These are phyloP conservation scores for Citrullus mucosospermus DNA, from an alignment of 306 rosid species.

Conservation along the genomic window DNA sequence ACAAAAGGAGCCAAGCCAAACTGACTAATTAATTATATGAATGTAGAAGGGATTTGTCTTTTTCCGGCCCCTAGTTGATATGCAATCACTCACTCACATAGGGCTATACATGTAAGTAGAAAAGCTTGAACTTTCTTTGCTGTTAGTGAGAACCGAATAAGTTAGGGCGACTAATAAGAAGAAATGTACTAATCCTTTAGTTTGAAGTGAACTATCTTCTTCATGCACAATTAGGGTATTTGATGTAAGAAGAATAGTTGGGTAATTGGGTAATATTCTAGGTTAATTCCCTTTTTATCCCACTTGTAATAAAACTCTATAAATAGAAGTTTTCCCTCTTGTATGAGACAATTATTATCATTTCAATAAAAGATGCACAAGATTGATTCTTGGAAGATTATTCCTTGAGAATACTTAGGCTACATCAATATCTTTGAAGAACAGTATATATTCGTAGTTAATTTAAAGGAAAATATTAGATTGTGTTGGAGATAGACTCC, in stretches of 20 bases:
- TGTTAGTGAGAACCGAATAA: background rate
- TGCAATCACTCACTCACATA: background rate
- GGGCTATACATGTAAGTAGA: background rate
- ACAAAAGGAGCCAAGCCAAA: background rate
- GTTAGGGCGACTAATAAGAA: background rate
- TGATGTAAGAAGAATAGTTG: too few relatives aligned
- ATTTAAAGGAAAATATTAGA: background rate
- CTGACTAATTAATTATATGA: background rate
- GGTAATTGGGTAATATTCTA: too few relatives aligned
- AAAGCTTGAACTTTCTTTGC: background rate
- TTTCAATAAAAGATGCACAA: too few relatives aligned
- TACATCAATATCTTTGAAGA: background rate
- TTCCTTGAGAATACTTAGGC: too few relatives aligned
- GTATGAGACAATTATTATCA: too few relatives aligned
- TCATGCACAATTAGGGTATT: background rate
- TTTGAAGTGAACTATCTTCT: background rate
- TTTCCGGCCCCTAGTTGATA: background rate
- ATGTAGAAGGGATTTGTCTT: background rate
- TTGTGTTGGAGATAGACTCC: background rate
- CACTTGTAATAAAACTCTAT: too few relatives aligned
- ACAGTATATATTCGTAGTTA: background rate
- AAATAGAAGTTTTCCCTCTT: too few relatives aligned
- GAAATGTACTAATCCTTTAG: background rate
- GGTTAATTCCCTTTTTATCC: too few relatives aligned
- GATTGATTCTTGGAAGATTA: too few relatives aligned